These are phyloP conservation scores for Termitomyces sp. DNA, from an alignment of 768 basidiomycete species.

Conservation along the genomic window DNA sequence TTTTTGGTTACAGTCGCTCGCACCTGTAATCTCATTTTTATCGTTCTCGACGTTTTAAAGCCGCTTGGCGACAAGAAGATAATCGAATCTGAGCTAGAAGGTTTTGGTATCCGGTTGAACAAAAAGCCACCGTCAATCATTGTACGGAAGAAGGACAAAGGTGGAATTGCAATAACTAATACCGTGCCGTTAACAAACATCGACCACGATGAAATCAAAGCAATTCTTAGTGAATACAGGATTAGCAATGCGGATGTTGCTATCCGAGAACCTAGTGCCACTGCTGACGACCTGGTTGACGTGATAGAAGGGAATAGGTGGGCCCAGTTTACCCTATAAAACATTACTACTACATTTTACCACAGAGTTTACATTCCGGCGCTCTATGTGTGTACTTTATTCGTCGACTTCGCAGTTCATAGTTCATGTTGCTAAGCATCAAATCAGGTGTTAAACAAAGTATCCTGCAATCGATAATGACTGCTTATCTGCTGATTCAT, in stretches of 20 bases:
- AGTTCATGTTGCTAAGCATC: not conserved
- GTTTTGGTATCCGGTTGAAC: conserved; percentile 96
- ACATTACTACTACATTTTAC: not conserved
- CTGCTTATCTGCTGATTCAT: not conserved
- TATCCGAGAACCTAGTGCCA: conserved; percentile 88
- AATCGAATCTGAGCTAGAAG: conserved; percentile 91
- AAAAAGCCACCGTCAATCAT: conserved; percentile 87
- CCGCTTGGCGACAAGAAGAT: conserved; percentile 93
- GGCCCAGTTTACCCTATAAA: conserved; percentile 11
- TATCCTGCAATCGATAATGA: conserved; percentile 20
- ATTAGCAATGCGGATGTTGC: conserved; percentile 87
- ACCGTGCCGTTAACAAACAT: conserved; percentile 95
- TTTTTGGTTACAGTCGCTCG: conserved; percentile 67
- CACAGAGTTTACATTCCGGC: conserved; percentile 88
- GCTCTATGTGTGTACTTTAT: conserved; percentile 60
- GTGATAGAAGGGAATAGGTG: conserved; percentile 94
- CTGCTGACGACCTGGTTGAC: conserved; percentile 94
- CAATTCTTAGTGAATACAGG: conserved; percentile 88
- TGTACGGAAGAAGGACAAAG: conserved; percentile 85
- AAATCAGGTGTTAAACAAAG: conserved; percentile 75
- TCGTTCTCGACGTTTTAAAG: conserved; percentile 96
- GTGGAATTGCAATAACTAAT: conserved; percentile 91
- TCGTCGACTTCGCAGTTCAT: no score
- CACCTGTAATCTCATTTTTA: conserved; percentile 98
- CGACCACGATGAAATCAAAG: conserved; percentile 94